Conservation (phyloP, 2,329 filamentous ascomycete species). For the Escovopsis sp. region DNA sequence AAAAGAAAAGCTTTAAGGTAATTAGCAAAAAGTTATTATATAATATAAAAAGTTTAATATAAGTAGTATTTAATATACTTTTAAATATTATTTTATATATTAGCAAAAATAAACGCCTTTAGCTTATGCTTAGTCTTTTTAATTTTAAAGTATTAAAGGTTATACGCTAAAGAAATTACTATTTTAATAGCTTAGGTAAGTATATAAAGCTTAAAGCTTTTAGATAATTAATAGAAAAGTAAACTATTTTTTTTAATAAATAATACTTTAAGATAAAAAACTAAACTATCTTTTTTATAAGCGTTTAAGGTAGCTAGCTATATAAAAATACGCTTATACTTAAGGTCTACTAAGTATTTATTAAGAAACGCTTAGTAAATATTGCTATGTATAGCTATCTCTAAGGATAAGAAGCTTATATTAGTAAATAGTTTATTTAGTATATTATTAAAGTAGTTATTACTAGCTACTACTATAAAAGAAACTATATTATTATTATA, state of each 20-base stretch:
- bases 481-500: not conserved
- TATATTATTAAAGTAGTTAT: not conserved
- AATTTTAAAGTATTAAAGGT: not conserved
- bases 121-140: not conserved
- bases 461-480: not conserved
- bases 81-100: not conserved
- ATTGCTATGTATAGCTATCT: not conserved
- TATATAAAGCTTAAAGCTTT: not conserved
- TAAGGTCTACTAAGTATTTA: not conserved
- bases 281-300: too few species aligned
- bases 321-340: not conserved
- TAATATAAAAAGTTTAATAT: not conserved
- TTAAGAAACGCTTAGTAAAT: not conserved
- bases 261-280: too few species aligned
- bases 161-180: not conserved
- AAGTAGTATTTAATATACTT: not conserved
- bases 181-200: not conserved
- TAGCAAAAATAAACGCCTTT: not conserved
- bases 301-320: too few species aligned
- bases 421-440: not conserved
- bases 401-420: not conserved
- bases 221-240: too few species aligned
- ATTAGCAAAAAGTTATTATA: too few species aligned
- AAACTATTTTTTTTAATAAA: too few species aligned
- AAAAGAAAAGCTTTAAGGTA: not conserved